Base-by-base conservation (phyloP, 2,329 filamentous ascomycete genomes). In the Bipolaris bicolor region DNA sequence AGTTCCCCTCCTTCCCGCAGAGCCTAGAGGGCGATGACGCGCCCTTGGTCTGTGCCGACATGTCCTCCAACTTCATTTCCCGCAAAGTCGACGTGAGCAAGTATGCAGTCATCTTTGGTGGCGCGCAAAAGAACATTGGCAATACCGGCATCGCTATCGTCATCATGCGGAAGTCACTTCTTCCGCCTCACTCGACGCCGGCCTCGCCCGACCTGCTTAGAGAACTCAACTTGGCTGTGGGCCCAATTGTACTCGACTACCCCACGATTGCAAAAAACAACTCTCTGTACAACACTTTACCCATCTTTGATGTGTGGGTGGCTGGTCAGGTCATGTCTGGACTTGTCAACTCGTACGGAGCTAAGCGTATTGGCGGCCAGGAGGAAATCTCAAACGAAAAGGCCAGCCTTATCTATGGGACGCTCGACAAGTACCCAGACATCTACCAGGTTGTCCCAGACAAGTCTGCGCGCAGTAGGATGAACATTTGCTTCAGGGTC, bases 401-500 rank as follows among this genome's bases (percentile, higher is more conserved):
- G 80, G 89, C 94, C 0, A 69, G 84, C 15, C 74, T 90, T 31
- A 87, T 98, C 52, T 98, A 99, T 72, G 81, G 77, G 1, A 87
- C 87, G 0, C 82, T 98, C 7, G 94, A 97, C 65, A 85, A 85
- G 43, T 82, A 90, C 67, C 84, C 90, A 0, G 80, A 87, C 0
- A 78, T 89, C n/a, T 98, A 96, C 79, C 83, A 81, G 50, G 85
- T 97, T 31, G 87, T 97, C 0, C 91, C 92, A 0, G 84, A 90
- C 65, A 90, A 90, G 78, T 80, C 81, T 20, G 89, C 84, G 3
- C 89, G 93, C 55, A 96, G 91, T 67, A 83, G 92, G 53, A 97
- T 98, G 90, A 98, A 98, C 78, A 90, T 98, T 57, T 97, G 92
- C 82, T 97, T 97, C 83, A 83, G 92, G 15, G 84, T 96, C 16